Conservation (phyloP, 2,329 filamentous ascomycete species). For the Dactylonectria macrodidyma region DNA sequence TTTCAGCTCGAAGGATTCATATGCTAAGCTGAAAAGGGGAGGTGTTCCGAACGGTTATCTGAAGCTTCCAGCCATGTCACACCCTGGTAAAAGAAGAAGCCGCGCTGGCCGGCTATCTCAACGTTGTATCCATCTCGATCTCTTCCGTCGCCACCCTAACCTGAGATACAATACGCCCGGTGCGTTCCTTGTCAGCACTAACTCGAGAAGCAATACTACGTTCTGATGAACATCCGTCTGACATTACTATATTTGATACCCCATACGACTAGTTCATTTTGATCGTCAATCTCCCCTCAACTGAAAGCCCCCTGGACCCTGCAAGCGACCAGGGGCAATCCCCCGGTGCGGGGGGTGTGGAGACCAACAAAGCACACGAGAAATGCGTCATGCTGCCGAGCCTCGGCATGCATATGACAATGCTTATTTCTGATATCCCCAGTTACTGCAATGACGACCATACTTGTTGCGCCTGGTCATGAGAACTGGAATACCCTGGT, state of each 20-base stretch:
- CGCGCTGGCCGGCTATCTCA: too few species aligned
- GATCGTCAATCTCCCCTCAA: not conserved
- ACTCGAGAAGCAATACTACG: too few species aligned
- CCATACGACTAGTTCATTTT: not conserved
- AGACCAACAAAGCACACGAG: conserved; percentile 23
- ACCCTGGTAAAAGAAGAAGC: too few species aligned
- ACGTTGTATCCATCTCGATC: too few species aligned
- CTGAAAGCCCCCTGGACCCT: not conserved
- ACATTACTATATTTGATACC: too few species aligned
- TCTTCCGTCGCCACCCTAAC: too few species aligned
- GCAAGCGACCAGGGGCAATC: conserved; percentile 2
- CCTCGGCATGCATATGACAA: conserved; percentile 49
- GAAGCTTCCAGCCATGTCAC: not conserved
- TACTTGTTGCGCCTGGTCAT: not conserved
- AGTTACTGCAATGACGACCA: conserved; percentile 23
- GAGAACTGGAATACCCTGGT: not conserved
- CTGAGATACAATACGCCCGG: too few species aligned
- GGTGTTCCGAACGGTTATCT: not conserved
- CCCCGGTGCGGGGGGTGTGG: conserved; percentile 2
- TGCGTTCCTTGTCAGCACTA: too few species aligned
- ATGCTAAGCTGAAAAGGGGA: not conserved
- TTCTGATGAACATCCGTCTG: too few species aligned
- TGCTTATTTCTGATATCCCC: conserved; percentile 33
- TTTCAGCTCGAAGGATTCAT: not conserved
- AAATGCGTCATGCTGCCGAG: conserved; percentile 13